Conservation (phyloP, 2,329 filamentous ascomycete genomes). For the Neonectria sp. region DNA sequence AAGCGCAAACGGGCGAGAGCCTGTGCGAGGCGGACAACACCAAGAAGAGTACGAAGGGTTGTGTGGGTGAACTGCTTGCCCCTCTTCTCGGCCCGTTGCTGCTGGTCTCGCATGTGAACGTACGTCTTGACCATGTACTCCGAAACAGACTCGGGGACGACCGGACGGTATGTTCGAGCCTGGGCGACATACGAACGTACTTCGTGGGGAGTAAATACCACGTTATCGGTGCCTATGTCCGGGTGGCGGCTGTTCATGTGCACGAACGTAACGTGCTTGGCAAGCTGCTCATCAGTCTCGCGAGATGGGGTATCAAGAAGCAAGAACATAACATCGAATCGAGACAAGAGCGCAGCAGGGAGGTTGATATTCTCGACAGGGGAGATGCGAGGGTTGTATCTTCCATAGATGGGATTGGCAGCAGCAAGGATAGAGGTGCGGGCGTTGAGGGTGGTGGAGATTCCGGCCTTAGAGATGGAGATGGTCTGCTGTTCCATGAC, state of each 20-base stretch:
- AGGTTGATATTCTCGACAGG: conserved; percentile 99
- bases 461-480: conserved; percentile 83
- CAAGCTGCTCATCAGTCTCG: conserved; percentile 92
- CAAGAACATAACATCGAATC: conserved; percentile 97
- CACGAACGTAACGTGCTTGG: conserved; percentile 94
- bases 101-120: conserved; percentile 92
- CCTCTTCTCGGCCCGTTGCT: conserved; percentile 90
- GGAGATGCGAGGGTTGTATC: conserved; percentile 97
- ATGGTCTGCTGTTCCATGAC: conserved; percentile 93
- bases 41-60: conserved; percentile 92
- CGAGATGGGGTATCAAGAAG: conserved; percentile 94
- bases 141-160: conserved; percentile 86
- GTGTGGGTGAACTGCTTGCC: conserved; percentile 96
- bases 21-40: conserved; percentile 92
- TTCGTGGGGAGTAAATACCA: conserved; percentile 94
- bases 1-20: conserved; percentile 94
- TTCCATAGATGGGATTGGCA: conserved; percentile 96
- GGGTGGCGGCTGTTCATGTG: conserved; percentile 98
- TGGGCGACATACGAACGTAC: conserved; percentile 97
- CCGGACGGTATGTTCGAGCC: conserved; percentile 89
- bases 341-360: conserved; percentile 94
- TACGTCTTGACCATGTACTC: conserved; percentile 99
- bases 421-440: conserved; percentile 96
- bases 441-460: conserved; percentile 87
- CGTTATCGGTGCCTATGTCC: conserved; percentile 71